phyloP scores from a whole-genome alignment of 116 monocot genomes.

The Zostera marina region DNA sequence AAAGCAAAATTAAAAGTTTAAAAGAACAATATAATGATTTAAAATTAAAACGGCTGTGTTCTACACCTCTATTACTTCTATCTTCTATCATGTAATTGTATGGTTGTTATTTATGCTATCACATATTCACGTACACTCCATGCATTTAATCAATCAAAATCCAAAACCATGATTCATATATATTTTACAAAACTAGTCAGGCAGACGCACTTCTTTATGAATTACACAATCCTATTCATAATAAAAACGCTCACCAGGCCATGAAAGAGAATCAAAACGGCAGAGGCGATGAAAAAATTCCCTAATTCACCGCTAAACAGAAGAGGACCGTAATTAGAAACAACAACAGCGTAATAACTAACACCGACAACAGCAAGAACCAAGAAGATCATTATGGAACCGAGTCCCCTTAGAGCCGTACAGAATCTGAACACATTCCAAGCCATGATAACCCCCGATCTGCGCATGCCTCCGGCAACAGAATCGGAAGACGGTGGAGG shows the following conservation, averaged over 20 bases:
- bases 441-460: slow-evolving; percentile 50
- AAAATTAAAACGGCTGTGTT: too few relatives aligned
- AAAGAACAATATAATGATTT: too few relatives aligned
- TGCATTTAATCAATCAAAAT: too few relatives aligned
- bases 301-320: slow-evolving; percentile 14
- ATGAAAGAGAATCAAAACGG: slow-evolving; percentile 35
- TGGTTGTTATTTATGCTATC: too few relatives aligned
- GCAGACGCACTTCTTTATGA: too few relatives aligned
- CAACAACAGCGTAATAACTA: slow-evolving; percentile 62
- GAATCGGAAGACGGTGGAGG: background rate
- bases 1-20: too few relatives aligned
- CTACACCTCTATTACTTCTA: too few relatives aligned
- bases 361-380: slow-evolving; percentile 49
- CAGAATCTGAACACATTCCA: slow-evolving; percentile 74
- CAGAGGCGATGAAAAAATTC: slow-evolving; percentile 10
- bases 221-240: background rate
- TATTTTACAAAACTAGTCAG: too few relatives aligned
- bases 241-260: slow-evolving; percentile 22
- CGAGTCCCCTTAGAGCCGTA: slow-evolving; percentile 46
- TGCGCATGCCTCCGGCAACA: slow-evolving; percentile 21
- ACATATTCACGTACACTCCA: too few relatives aligned
- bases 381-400: slow-evolving; percentile 59
- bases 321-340: slow-evolving; percentile 38
- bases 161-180: too few relatives aligned
- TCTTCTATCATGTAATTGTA: too few relatives aligned